phyloP scores from a whole-genome alignment of 1,284 basidiomycete genomes.

The Irpex sp. region DNA sequence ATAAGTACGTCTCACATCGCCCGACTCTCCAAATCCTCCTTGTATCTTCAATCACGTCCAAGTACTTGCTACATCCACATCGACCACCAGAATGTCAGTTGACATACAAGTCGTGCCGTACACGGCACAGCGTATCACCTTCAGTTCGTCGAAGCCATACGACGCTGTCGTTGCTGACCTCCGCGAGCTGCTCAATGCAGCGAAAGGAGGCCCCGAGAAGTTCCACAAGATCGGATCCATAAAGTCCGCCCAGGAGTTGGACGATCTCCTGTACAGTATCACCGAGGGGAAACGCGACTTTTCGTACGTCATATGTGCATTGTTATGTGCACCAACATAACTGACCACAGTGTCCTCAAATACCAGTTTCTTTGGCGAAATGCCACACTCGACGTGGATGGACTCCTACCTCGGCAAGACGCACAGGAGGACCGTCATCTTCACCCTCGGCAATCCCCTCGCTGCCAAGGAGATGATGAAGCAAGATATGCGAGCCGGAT shows the following conservation, averaged over 20 bases:
- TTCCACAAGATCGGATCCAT: slow-evolving; percentile 25
- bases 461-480: slow-evolving; percentile 45
- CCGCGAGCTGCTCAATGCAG: slow-evolving; percentile 40
- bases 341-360: not conserved
- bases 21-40: no score
- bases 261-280: slow-evolving; percentile 25
- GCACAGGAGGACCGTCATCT: slow-evolving; percentile 35
- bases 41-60: not conserved
- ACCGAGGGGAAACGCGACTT: slow-evolving; percentile 37
- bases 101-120: not conserved
- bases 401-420: slow-evolving; percentile 24
- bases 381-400: slow-evolving; percentile 39
- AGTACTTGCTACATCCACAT: not conserved
- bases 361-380: slow-evolving; percentile 32
- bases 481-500: slow-evolving; percentile 39
- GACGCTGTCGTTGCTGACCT: slow-evolving; percentile 41
- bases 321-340: not conserved
- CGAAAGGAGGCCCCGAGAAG: slow-evolving; percentile 26
- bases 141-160: slow-evolving; percentile 39
- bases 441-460: slow-evolving; percentile 53
- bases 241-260: slow-evolving; percentile 36
- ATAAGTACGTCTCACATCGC: no score
- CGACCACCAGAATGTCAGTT: not conserved
- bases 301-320: slow-evolving; percentile 31
- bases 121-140: slow-evolving; percentile 36